Evolutionary conservation across 192 early-diverging fungal species (phyloP).

Genomic region (Linnemannia exigua): DNA sequence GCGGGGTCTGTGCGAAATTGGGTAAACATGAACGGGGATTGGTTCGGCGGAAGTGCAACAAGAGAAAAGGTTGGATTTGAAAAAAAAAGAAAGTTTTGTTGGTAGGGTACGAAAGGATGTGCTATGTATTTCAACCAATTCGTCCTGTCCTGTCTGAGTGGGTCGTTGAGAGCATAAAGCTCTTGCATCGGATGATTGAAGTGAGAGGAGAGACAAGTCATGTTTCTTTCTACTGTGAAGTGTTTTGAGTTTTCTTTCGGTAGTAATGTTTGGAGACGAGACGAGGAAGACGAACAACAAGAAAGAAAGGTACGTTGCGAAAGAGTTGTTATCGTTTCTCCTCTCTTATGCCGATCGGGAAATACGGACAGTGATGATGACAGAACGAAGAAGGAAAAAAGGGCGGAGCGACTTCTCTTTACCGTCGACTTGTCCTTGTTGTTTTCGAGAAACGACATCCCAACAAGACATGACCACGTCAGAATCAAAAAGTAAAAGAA

Average conservation of each 20-base stretch:
- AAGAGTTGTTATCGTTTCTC: neutral
- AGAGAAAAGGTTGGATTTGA: neutral
- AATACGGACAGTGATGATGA: neutral
- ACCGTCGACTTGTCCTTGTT: too few species aligned
- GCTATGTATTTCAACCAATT: neutral
- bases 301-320: neutral
- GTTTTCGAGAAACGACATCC: neutral
- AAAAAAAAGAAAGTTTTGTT: neutral
- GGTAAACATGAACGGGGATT: neutral
- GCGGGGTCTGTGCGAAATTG: conserved; percentile 9
- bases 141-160: neutral
- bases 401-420: too few species aligned
- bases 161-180: neutral
- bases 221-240: neutral
- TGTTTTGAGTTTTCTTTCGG: neutral
- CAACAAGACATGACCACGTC: neutral
- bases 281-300: too few species aligned
- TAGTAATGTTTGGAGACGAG: neutral
- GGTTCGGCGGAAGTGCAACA: neutral
- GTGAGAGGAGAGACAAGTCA: neutral
- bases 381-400: neutral
- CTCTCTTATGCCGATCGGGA: neutral
- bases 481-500: neutral
- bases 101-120: neutral
- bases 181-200: neutral